Percentiles rank a stretch among this genome's conserved stretches.
These are phyloP conservation scores for Hyphodiscus hymeniophilus DNA, from an alignment of 495 filamentous ascomycete genomes.

Conservation along the genomic window DNA sequence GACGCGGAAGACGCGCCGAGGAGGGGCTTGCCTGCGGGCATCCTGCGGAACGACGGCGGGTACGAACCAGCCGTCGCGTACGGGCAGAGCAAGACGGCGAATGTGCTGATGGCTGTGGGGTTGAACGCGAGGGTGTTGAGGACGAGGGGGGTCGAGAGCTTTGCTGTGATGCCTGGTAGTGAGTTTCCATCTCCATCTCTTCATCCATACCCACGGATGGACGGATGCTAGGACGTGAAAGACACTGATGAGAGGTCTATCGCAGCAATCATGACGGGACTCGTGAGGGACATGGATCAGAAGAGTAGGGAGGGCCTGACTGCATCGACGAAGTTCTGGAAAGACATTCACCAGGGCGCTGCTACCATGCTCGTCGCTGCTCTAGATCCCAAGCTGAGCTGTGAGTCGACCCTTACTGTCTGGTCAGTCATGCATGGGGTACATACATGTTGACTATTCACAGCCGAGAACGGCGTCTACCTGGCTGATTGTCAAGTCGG, in stretches of 20 bases:
- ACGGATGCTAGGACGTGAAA: too few relatives aligned
- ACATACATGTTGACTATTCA: not conserved
- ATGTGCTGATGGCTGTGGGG: constrained; percentile 40
- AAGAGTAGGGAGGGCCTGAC: not conserved
- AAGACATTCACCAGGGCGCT: constrained; percentile 11
- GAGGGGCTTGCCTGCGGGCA: constrained; percentile 4
- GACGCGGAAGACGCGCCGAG: constrained; percentile 8
- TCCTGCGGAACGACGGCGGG: constrained; percentile 6
- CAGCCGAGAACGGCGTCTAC: constrained; percentile 9
- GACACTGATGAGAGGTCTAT: too few relatives aligned
- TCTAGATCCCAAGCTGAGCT: constrained; percentile 10
- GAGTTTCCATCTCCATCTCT: constrained; percentile 4
- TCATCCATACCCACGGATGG: too few relatives aligned
- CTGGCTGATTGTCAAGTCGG: constrained; percentile 14
- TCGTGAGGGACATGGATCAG: constrained; percentile 5
- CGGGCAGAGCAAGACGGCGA: constrained; percentile 51
- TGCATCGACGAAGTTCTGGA: not conserved
- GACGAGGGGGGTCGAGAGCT: constrained; percentile 8
- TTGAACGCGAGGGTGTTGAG: constrained; percentile 23
- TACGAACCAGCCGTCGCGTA: constrained; percentile 33
- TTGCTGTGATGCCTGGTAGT: constrained; percentile 17
- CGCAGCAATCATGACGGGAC: constrained; percentile 14
- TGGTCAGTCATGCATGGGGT: not conserved
- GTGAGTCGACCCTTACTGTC: constrained; percentile 3
- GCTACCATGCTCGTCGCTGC: constrained; percentile 18